Base-by-base conservation (phyloP, 2,329 filamentous ascomycete species). In the Apiospora hydei region DNA sequence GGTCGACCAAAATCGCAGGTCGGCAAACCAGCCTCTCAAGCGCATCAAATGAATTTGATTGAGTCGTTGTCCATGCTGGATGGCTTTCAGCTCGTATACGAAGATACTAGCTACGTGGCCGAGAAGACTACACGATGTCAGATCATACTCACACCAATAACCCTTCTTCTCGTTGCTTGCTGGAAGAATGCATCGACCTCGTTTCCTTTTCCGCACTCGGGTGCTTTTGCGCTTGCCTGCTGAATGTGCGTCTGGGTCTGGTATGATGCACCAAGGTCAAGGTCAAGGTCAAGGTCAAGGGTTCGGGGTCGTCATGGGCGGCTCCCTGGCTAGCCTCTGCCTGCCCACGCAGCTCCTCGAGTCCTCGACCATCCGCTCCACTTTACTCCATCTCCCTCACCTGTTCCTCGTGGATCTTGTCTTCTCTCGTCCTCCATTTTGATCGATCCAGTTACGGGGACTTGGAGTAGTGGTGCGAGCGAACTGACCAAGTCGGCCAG, bases 391-490 rank as follows among this genome's bases (percentile, higher is more conserved):
- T 64, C 57, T 64, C 18, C 3, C 34, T 64, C 34, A 41, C 57
- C 57, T 64, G 57, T 41, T 64, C 53, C 57, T 64, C 57, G 34
- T 41, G 57, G 30, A 64, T 64, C 57, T 64, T 41, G 30, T 57
- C 46, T 64, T 61, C 67, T 24, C 46, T 24, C 46, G 67, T 47
- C 71, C 43, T 70, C 69, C 38, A 71, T 71, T 43, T 70, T 53
- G 71, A 72, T 72, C 69, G 71, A 70, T 69, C 34, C 64, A 51
- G 47, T 70, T 72, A 61, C 53, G 30, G 16, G 53, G 30, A 34
- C 30, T 16, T 41, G 34, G 4, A 34, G 51, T 14, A 41, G 53
- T 61, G 53, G 53, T 61, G 26, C 30, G 53, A 61, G 53, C 21
- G 53, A 61, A 61, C 34, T 61, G 53, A 57, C 51, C 51, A 57